Base-by-base conservation (phyloP, 1,284 basidiomycete species). In the Agroathelia rolfsii region DNA sequence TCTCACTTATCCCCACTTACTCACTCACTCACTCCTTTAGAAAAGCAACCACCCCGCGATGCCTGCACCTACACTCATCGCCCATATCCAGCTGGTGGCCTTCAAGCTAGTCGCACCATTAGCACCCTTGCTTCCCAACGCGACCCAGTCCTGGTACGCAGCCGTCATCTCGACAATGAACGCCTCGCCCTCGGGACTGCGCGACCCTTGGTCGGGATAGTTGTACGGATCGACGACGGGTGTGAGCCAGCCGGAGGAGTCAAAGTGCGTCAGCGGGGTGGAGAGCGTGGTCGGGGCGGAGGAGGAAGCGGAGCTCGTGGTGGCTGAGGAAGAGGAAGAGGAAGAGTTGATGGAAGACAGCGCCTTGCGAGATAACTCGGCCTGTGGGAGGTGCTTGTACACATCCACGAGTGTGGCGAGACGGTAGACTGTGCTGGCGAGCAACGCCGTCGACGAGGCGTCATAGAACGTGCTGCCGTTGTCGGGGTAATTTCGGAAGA, bases 401-500 rank as follows among this genome's bases (percentile, higher is more conserved):
- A 67, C 59, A 14, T 61, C 58, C 24, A 63, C 54, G 13, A 85
- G 48, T 1, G 74, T 52, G 0, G 73, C 69, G 30, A 79, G 59
- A 5, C 79, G 69, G 54, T 86, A 88, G 3, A 85, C 82, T 0
- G 81, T 75, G 35, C 76, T 67, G 0, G 87, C 83, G 33, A 93
- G 59, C 21, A 94, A 65, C 0, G 86, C 76, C 0, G 84, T 77
- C 4, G 76, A 76, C 0, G 85, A 58, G 0, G 78, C 70, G 45
- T 94, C 89, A 46, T 73, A 66, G 48, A 93, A 93, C n/a, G 10
- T 44, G 43, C 10, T 45, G 36, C 1, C 55, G 40, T 17, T 74
- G 50, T 79, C 72, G 12, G 76, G 69, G 51, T 93, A 93, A 58
- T 93, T 93, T 26, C 65, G 63, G 49, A 92, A 76, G 5, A 87